phyloP scores from a whole-genome alignment of 2,329 filamentous ascomycete species.

The Paraconiothyrium brasiliense region DNA sequence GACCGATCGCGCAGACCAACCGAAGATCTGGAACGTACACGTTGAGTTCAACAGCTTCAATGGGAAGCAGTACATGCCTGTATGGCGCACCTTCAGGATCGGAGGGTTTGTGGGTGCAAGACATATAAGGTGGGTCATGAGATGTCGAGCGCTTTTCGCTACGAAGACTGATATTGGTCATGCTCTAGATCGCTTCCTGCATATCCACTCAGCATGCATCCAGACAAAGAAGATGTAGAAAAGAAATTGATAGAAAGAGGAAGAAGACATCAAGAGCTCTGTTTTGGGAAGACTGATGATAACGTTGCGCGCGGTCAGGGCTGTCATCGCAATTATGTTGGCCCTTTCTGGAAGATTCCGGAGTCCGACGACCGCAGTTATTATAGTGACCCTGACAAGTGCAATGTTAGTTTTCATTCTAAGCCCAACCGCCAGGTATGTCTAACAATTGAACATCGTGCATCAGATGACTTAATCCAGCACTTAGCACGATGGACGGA shows the following conservation, averaged over 20 bases:
- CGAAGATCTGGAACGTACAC: constrained; percentile 11
- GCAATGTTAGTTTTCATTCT: constrained; percentile 5
- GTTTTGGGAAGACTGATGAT: neutral
- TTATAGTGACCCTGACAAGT: neutral
- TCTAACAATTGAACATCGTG: neutral
- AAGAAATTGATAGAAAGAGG: neutral
- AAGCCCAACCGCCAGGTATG: constrained; percentile 3
- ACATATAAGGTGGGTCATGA: constrained; percentile 3
- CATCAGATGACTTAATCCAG: neutral
- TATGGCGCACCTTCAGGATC: constrained; percentile 9
- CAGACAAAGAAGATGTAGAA: constrained; percentile 1
- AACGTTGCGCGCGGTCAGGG: neutral
- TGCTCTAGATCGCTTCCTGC: constrained; percentile 6
- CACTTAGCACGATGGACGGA: constrained; percentile 6
- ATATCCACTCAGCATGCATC: constrained; percentile 3
- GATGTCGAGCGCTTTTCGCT: neutral
- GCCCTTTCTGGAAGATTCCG: constrained; percentile 5
- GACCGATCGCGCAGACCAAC: neutral
- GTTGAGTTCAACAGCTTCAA: constrained; percentile 10
- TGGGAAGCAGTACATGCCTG: constrained; percentile 1
- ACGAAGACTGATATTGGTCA: neutral
- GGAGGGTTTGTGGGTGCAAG: constrained; percentile 2
- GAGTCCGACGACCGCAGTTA: neutral
- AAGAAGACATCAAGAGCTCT: neutral
- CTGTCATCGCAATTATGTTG: constrained; percentile 1